phyloP scores from a whole-genome alignment of 176 grass and related monocot genomes.

The Aegilops tauschii region DNA sequence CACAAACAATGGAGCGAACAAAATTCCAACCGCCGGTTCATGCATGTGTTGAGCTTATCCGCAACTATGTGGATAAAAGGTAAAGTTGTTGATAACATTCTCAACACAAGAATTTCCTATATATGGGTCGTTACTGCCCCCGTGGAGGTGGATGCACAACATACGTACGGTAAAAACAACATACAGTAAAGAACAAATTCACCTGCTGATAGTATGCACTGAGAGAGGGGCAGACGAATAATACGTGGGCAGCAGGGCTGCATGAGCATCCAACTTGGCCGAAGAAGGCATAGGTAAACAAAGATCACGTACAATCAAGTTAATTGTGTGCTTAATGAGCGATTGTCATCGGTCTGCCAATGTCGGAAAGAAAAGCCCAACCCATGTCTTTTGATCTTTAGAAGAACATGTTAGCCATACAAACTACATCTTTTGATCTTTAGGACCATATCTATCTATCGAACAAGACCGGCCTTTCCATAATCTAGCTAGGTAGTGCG shows the following conservation, averaged over 20 bases:
- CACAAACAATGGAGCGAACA: background rate
- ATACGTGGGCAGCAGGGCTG: background rate
- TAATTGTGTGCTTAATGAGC: conserved; percentile 14
- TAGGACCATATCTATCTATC: background rate
- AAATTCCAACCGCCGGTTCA: background rate
- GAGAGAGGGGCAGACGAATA: background rate
- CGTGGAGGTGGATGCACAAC: too few relatives aligned
- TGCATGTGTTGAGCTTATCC: background rate
- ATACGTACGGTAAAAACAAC: too few relatives aligned
- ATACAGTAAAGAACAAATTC: too few relatives aligned
- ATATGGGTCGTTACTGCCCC: too few relatives aligned
- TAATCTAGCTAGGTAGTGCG: background rate
- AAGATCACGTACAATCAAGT: background rate
- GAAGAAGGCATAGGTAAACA: background rate
- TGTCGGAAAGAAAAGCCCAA: background rate
- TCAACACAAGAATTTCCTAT: too few relatives aligned
- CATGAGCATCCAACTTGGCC: background rate
- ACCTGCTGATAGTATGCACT: too few relatives aligned
- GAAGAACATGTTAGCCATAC: background rate
- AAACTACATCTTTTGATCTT: background rate
- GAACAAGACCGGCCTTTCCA: background rate
- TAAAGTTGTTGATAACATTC: too few relatives aligned
- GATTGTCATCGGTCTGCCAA: conserved; percentile 13
- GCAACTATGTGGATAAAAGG: background rate
- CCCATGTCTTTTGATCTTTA: too few relatives aligned